A percentile compares a stretch with the other conserved stretches of the same genome.
Conservation (phyloP, 2,329 filamentous ascomycete genomes). For the Aspergillus fijiensis region DNA sequence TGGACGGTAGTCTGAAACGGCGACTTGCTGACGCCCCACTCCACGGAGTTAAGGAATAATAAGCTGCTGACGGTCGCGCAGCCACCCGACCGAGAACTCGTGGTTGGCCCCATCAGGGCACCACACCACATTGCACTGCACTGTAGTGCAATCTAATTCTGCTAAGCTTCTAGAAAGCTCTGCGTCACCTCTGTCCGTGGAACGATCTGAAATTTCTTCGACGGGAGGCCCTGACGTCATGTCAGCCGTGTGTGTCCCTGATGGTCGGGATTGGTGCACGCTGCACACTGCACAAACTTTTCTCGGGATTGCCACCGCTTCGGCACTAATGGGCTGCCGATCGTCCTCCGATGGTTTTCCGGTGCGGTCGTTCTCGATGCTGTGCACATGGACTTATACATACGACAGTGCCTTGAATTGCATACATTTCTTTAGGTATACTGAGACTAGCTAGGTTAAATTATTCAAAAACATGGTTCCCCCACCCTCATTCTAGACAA, state of each 20-base stretch:
- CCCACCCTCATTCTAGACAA: too few relatives aligned
- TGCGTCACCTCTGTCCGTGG: neutral
- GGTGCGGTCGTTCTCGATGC: neutral
- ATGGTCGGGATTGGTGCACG: neutral
- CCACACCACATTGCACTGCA: neutral
- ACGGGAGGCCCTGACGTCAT: neutral
- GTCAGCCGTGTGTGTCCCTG: neutral
- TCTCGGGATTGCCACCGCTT: neutral
- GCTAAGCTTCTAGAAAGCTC: neutral
- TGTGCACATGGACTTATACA: too few relatives aligned
- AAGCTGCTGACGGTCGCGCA: slow-evolving; percentile 4
- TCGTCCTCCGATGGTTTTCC: neutral
- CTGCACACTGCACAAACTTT: neutral
- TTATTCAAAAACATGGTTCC: too few relatives aligned
- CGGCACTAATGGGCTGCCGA: neutral
- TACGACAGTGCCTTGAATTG: too few relatives aligned
- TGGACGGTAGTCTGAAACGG: neutral
- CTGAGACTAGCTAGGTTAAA: too few relatives aligned
- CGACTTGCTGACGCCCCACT: slow-evolving; percentile 1
- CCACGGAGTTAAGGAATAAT: slow-evolving; percentile 1
- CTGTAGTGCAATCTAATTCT: too few relatives aligned
- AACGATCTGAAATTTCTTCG: neutral
- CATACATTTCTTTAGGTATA: too few relatives aligned
- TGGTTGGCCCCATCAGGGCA: neutral
- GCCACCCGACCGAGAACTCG: neutral